These are phyloP conservation scores for Penicillium waksmanii DNA, from an alignment of 495 filamentous ascomycete species.

Conservation along the genomic window DNA sequence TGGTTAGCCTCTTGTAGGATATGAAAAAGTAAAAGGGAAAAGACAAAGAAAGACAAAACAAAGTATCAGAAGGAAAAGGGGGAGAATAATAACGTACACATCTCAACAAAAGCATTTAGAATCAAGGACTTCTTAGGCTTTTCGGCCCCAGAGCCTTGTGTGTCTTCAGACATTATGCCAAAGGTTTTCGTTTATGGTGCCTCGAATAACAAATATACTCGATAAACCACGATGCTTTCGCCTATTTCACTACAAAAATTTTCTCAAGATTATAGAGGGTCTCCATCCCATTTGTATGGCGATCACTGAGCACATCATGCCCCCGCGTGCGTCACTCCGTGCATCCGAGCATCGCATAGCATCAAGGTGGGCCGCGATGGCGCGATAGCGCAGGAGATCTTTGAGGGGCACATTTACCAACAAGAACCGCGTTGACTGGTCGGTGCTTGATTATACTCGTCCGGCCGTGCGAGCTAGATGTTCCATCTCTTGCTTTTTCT, in stretches of 20 bases:
- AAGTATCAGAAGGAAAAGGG: background rate
- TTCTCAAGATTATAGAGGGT: constrained; percentile 1
- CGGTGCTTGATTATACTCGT: constrained; percentile 6
- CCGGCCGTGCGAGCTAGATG: background rate
- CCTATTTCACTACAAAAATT: background rate
- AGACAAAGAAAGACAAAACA: background rate
- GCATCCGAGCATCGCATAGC: constrained; percentile 28
- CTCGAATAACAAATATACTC: background rate
- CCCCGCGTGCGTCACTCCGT: constrained; percentile 18
- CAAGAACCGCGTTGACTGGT: constrained; percentile 6
- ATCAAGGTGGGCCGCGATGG: constrained; percentile 49
- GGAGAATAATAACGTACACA: constrained; percentile 36
- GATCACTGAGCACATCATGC: constrained; percentile 20
- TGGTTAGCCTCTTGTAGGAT: constrained; percentile 1
- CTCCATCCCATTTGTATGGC: constrained; percentile 10
- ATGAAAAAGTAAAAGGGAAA: no score
- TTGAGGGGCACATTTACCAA: background rate
- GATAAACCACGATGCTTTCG: background rate
- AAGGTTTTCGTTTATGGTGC: constrained; percentile 11
- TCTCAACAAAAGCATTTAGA: constrained; percentile 64
- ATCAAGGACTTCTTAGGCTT: constrained; percentile 52
- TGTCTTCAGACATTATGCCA: constrained; percentile 2
- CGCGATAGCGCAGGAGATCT: constrained; percentile 31
- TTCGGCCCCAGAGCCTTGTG: constrained; percentile 5
- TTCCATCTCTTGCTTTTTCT: background rate